Evolutionary conservation across 306 rosid genomes (phyloP), one percentile per base, ranked within the genome.

Genomic region (Abrus precatorius): DNA sequence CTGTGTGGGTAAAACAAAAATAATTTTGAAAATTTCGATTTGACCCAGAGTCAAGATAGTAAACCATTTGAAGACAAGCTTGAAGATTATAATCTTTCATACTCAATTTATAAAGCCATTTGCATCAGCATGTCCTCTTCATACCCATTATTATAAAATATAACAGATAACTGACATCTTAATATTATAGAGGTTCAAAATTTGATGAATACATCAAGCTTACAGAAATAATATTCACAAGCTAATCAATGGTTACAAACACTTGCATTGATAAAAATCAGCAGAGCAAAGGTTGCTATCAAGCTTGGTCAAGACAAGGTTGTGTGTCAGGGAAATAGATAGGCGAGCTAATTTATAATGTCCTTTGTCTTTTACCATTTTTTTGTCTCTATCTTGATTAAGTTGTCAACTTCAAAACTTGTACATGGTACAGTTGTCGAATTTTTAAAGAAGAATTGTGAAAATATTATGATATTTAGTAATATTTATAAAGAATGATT

Each of bases 271-370:
- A 75, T 71, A 48, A 81, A 81, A 80, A 68, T 38, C 6, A 69
- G 43, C 20, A 75, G 66, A 75, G 77, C 72, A 82, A 69, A 28
- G 66, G 82, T 83, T 62, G 82, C 67, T 62, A 4, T 80, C 73
- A 72, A 82, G 55, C 76, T 56, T 75, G 81, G 85, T 75, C 77
- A 67, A 75, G 77, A 75, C 85, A 82, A 75, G 77, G 63, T 57
- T 59, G 76, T 74, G 80, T 75, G 78, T 77, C 78, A 69, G 82
- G 36, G 61, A 77, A 70, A 76, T 76, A 60, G 86, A 83, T 70
- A 49, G 78, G 82, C 43, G 74, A 83, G 43, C 78, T 41, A 70
- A 77, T 70, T 69, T 70, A 83, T 76, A 57, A 82, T 82, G 85
- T 75, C 43, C 40, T 56, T 82, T 66, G 81, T 82, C 85, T 75